Evolutionary conservation across 495 filamentous ascomycete genomes (phyloP).

Genomic region (Penicilliopsis zonata): DNA sequence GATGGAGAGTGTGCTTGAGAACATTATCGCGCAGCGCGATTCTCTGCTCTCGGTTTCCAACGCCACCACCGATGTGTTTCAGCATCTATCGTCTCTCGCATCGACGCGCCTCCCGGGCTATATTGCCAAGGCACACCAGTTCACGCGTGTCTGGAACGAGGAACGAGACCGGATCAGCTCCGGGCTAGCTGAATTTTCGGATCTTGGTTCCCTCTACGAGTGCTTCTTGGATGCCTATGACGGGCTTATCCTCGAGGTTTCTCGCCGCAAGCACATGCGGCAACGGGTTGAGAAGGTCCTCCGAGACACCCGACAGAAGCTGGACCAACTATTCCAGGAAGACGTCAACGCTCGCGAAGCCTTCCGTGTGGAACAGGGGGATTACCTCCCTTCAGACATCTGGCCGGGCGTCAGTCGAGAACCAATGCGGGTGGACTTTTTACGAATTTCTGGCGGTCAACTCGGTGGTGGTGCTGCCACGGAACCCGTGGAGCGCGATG

Average conservation of each 20-base stretch:
- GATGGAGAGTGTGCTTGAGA: constrained; percentile 56
- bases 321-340: constrained; percentile 62
- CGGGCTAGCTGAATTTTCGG: constrained; percentile 61
- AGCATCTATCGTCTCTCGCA: constrained; percentile 56
- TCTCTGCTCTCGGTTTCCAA: constrained; percentile 37
- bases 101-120: constrained; percentile 49
- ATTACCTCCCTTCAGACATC: constrained; percentile 78
- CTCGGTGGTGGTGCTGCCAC: constrained; percentile 12
- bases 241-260: constrained; percentile 69
- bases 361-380: constrained; percentile 73
- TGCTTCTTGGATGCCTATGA: constrained; percentile 77
- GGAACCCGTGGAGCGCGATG: no score
- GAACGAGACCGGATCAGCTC: constrained; percentile 55
- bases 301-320: constrained; percentile 58
- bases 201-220: constrained; percentile 65
- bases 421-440: constrained; percentile 46
- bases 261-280: constrained; percentile 56
- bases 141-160: constrained; percentile 61
- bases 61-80: constrained; percentile 44
- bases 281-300: constrained; percentile 62
- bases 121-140: constrained; percentile 56
- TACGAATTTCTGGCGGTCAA: constrained; percentile 24
- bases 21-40: constrained; percentile 41
- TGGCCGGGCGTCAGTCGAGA: constrained; percentile 63
- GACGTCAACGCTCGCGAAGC: constrained; percentile 64